Percentiles rank a stretch among this genome's conserved stretches.
Evolutionary conservation across 164 flowering plant genomes (phyloP).

Genomic region (Berberis thunbergii): DNA sequence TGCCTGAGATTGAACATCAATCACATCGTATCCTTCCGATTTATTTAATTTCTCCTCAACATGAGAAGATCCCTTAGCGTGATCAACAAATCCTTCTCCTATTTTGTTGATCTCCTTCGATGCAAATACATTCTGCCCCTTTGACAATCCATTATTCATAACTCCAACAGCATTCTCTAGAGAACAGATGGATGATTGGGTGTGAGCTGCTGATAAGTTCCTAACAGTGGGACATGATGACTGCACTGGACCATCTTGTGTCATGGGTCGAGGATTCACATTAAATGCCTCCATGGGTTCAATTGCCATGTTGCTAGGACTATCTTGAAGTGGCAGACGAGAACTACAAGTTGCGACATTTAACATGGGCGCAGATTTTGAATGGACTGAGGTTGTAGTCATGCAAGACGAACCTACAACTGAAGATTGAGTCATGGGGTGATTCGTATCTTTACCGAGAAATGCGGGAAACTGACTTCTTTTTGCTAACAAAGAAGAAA

Average conservation of each 20-base stretch:
- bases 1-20: slow-evolving; percentile 35
- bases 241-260: slow-evolving; percentile 19
- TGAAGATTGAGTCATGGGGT: slow-evolving; percentile 60
- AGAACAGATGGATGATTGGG: slow-evolving; percentile 28
- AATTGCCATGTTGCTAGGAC: slow-evolving; percentile 7
- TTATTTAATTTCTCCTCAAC: slow-evolving; percentile 22
- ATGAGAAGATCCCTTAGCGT: slow-evolving; percentile 18
- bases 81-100: slow-evolving; percentile 8
- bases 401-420: slow-evolving; percentile 59
- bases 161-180: slow-evolving; percentile 16
- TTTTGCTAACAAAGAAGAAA: slow-evolving; percentile 32
- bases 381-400: slow-evolving; percentile 59
- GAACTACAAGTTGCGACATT: slow-evolving; percentile 50
- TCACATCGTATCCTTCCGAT: slow-evolving; percentile 25
- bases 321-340: slow-evolving; percentile 5
- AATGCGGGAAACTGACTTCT: slow-evolving; percentile 27
- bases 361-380: slow-evolving; percentile 64
- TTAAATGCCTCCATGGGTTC: slow-evolving; percentile 33
- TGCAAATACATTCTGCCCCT: slow-evolving; percentile 21
- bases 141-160: slow-evolving; percentile 16
- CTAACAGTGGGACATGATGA: slow-evolving; percentile 17
- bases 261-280: slow-evolving; percentile 19
- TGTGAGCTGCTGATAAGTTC: slow-evolving; percentile 21
- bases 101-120: slow-evolving; percentile 17
- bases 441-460: slow-evolving; percentile 33